These are phyloP conservation scores for Paxillus rubicundulus DNA, from an alignment of 768 basidiomycete genomes.

Conservation along the genomic window DNA sequence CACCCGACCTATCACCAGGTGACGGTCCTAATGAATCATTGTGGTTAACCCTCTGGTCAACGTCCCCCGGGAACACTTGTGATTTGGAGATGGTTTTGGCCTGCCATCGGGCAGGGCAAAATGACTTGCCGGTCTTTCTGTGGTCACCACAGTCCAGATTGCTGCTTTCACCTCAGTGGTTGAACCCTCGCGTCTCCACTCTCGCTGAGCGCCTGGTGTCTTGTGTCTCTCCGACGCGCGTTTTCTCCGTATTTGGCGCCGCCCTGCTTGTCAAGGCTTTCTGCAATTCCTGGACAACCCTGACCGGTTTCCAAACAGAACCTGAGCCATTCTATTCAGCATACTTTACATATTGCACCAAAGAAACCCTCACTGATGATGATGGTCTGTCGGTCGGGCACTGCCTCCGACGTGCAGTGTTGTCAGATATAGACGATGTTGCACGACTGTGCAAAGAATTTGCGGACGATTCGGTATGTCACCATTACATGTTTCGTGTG, in stretches of 20 bases:
- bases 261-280: conserved; percentile 42
- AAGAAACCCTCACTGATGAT: conserved; percentile 33
- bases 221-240: conserved; percentile 41
- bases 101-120: conserved; percentile 43
- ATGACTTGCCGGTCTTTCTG: conserved; percentile 53
- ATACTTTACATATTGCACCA: conserved; percentile 43
- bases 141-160: conserved; percentile 38
- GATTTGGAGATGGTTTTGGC: conserved; percentile 45
- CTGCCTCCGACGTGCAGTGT: conserved; percentile 37
- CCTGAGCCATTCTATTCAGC: conserved; percentile 51
- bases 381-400: conserved; percentile 33
- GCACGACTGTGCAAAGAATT: conserved; percentile 50
- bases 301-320: conserved; percentile 38
- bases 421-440: conserved; percentile 39
- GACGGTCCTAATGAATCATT: conserved; percentile 31
- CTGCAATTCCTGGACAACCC: conserved; percentile 40
- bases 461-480: conserved; percentile 49
- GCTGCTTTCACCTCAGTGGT: conserved; percentile 25
- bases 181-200: conserved; percentile 34
- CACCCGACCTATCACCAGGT: conserved; percentile 21
- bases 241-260: conserved; percentile 52
- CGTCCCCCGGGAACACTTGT: conserved; percentile 25
- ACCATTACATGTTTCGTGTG: neutral
- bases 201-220: conserved; percentile 37
- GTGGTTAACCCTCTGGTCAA: conserved; percentile 52